phyloP scores from a whole-genome alignment of 768 basidiomycete genomes.

The Lentinula boryana region DNA sequence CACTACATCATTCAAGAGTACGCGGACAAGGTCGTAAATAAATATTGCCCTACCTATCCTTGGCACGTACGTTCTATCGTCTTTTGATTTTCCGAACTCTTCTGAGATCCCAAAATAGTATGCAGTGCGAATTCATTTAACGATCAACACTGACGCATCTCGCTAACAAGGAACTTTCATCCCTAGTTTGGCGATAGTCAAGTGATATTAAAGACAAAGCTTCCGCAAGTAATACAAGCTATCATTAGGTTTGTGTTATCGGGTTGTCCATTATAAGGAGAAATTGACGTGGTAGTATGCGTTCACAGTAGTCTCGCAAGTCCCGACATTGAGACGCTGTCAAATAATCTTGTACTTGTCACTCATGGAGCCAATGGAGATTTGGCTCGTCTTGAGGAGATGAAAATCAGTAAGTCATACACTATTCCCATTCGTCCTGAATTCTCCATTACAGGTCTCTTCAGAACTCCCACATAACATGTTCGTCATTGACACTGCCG shows the following conservation, averaged over 20 bases:
- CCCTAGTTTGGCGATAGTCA: constrained; percentile 75
- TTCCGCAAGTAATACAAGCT: constrained; percentile 69
- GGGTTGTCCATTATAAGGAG: neutral
- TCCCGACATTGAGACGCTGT: constrained; percentile 67
- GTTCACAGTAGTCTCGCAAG: constrained; percentile 57
- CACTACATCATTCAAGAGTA: constrained; percentile 74
- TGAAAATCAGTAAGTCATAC: constrained; percentile 66
- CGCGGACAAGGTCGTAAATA: constrained; percentile 58
- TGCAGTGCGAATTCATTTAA: constrained; percentile 40
- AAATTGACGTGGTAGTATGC: constrained; percentile 1
- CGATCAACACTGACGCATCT: neutral
- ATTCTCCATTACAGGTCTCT: neutral
- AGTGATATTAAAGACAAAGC: constrained; percentile 55
- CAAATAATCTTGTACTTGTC: constrained; percentile 70
- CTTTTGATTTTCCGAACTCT: constrained; percentile 5
- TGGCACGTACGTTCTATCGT: constrained; percentile 54
- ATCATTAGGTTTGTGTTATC: constrained; percentile 50
- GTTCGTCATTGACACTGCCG: constrained; percentile 58
- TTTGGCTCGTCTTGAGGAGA: constrained; percentile 62
- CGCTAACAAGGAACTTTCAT: constrained; percentile 5
- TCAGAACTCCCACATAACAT: constrained; percentile 72
- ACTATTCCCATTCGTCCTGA: constrained; percentile 1
- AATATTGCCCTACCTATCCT: constrained; percentile 55
- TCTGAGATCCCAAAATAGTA: constrained; percentile 36
- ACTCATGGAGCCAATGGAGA: constrained; percentile 53